These are phyloP conservation scores for Iris macrosiphon DNA, from an alignment of 106 monocot genomes.

Conservation along the genomic window DNA sequence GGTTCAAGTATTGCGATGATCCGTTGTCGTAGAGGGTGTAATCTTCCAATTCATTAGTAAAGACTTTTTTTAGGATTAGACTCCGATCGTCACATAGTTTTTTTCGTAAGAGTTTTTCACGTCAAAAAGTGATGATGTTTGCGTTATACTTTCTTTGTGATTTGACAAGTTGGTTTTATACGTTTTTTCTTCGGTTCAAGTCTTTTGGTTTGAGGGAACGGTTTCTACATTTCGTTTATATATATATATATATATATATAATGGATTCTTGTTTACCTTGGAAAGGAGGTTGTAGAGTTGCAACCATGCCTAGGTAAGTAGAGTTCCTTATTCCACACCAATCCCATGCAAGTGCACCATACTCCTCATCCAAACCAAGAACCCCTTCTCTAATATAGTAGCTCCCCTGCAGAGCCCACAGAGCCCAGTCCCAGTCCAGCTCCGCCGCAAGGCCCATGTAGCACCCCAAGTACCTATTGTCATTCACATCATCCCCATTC, in stretches of 20 bases:
- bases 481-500: slow-evolving; percentile 42
- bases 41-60: too few species aligned
- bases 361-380: slow-evolving; percentile 24
- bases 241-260: too few species aligned
- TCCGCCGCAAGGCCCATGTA: slow-evolving; percentile 29
- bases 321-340: slow-evolving; percentile 23
- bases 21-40: too few species aligned
- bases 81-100: too few species aligned
- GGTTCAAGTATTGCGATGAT: too few species aligned
- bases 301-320: slow-evolving; percentile 12
- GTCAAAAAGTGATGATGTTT: too few species aligned
- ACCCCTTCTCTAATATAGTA: slow-evolving; percentile 38
- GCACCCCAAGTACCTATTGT: slow-evolving; percentile 54
- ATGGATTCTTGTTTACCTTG: slow-evolving; percentile 17
- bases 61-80: too few species aligned
- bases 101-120: too few species aligned
- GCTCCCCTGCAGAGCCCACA: slow-evolving; percentile 58
- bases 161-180: too few species aligned
- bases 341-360: slow-evolving; percentile 20
- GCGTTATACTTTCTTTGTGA: neutral
- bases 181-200: too few species aligned
- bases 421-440: slow-evolving; percentile 55
- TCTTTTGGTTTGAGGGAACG: neutral
- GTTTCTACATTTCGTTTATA: too few species aligned
- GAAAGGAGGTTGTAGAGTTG: slow-evolving; percentile 24